A percentile compares a stretch with the other conserved stretches of the same genome.
Evolutionary conservation across 768 basidiomycete species (phyloP).

Genomic region (Wakefieldia striispora): DNA sequence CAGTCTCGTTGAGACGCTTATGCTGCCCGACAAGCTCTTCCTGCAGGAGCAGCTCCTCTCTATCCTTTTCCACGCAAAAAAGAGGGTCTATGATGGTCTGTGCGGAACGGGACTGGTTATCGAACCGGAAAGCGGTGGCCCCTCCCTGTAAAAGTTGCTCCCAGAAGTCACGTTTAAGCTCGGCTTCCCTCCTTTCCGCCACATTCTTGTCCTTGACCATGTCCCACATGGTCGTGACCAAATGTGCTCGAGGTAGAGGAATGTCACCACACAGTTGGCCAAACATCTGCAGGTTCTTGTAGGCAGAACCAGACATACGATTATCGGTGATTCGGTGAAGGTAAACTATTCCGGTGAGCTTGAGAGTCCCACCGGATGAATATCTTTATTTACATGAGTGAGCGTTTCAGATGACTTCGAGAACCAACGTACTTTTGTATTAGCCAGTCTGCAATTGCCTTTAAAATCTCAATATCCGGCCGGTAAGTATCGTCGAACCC

Average conservation of each 20-base stretch:
- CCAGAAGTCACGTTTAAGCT: slow-evolving; percentile 31
- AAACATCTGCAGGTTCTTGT: slow-evolving; percentile 34
- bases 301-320: slow-evolving; percentile 31
- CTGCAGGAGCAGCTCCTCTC: slow-evolving; percentile 12
- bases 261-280: slow-evolving; percentile 33
- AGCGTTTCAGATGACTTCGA: background rate
- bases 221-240: slow-evolving; percentile 41
- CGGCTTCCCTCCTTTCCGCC: slow-evolving; percentile 12
- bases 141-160: background rate
- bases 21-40: slow-evolving; percentile 16
- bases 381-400: slow-evolving; percentile 5
- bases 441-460: slow-evolving; percentile 16
- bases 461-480: slow-evolving; percentile 10
- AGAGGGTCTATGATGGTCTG: background rate
- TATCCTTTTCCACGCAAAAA: background rate
- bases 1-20: slow-evolving; percentile 21
- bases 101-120: background rate
- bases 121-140: background rate
- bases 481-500: slow-evolving; percentile 21
- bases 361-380: background rate
- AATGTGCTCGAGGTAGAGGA: slow-evolving; percentile 27
- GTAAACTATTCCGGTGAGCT: slow-evolving; percentile 34
- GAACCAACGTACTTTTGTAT: slow-evolving; percentile 10
- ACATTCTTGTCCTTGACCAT: slow-evolving; percentile 14
- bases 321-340: slow-evolving; percentile 35